Evolutionary conservation across 2,329 filamentous ascomycete genomes (phyloP), one percentile per base, ranked within the genome.

Genomic region (Neodidymelliopsis sp.): DNA sequence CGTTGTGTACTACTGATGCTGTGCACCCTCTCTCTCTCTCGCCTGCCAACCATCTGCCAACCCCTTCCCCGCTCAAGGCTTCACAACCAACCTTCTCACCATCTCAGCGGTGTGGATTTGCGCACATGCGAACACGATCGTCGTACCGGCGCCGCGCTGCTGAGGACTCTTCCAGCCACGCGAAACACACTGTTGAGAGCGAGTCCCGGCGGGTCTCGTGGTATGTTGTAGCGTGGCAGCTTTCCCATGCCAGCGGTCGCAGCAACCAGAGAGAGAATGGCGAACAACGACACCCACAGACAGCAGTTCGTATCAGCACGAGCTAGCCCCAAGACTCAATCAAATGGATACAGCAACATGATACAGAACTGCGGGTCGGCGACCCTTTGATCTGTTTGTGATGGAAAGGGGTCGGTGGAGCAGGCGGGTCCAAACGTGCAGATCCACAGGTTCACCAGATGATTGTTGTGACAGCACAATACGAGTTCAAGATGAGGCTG

Each of bases 401-500:
- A 38, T 42, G 27, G 37, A 38, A 52, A 38, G 31, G 42, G 31
- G 41, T 45, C 24, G 13, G 47, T 37, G 30, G 35, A 39, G 29
- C 29, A 29, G 8, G 31, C 37, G 45, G 31, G 23, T 37, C 47
- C 12, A 19, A 36, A 31, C 30, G 27, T 31, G 36, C 30, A 36
- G 40, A 40, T 45, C 47, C 47, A 50, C 40, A 45, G 30, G 47
- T 50, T 50, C 47, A 33, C 24, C 20, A 22, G 24, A 11, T 45
- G 47, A 50, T 44, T 45, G 23, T 41, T 45, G 41, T 44, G 40
- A 36, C 46, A 49, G 23, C 29, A 35, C 34, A 24, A 35, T 29
- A 16, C 13, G 39, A 15, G 33, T 22, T 30, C 25, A 27, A 50
- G 40, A 50, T 41, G 30, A 50, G 47, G 35, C 45, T 27, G 30